Conservation (phyloP, 1,284 basidiomycete species). For the Rhodotorula sp. region DNA sequence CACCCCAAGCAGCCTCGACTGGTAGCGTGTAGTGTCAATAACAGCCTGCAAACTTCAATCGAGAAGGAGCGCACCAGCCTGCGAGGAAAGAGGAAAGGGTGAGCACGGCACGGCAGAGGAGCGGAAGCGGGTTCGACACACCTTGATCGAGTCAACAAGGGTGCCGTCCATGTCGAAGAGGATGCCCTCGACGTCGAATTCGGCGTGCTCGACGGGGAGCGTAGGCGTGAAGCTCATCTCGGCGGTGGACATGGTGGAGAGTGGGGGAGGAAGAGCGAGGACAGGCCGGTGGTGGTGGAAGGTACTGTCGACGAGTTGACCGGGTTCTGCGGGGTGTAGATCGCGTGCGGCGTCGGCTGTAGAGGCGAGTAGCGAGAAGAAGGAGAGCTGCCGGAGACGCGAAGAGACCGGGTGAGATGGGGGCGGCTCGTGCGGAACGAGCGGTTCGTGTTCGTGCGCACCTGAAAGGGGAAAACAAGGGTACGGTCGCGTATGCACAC, state of each 20-base stretch:
- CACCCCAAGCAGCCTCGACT: slow-evolving; percentile 74
- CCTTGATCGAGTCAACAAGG: slow-evolving; percentile 37
- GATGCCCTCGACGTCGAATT: slow-evolving; percentile 46
- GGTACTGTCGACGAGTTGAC: no score
- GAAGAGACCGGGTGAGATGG: no score
- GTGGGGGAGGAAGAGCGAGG: not conserved
- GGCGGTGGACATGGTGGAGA: slow-evolving; percentile 1
- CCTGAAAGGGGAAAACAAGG: no score
- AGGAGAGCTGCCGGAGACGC: no score
- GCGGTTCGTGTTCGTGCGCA: no score
- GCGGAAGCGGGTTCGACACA: not conserved
- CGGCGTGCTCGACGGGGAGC: slow-evolving; percentile 43
- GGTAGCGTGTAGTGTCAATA: not conserved
- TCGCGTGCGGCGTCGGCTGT: no score
- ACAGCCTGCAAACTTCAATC: not conserved
- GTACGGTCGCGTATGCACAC: no score
- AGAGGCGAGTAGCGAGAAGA: no score
- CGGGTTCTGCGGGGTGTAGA: no score
- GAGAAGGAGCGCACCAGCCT: not conserved
- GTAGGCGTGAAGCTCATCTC: slow-evolving; percentile 32
- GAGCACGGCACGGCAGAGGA: not conserved
- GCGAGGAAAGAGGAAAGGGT: not conserved
- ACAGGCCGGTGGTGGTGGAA: no score
- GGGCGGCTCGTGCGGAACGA: no score
- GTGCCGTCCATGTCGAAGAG: slow-evolving; percentile 42